These are phyloP conservation scores for Boletellus ananiceps DNA, from an alignment of 768 basidiomycete genomes.

Conservation along the genomic window DNA sequence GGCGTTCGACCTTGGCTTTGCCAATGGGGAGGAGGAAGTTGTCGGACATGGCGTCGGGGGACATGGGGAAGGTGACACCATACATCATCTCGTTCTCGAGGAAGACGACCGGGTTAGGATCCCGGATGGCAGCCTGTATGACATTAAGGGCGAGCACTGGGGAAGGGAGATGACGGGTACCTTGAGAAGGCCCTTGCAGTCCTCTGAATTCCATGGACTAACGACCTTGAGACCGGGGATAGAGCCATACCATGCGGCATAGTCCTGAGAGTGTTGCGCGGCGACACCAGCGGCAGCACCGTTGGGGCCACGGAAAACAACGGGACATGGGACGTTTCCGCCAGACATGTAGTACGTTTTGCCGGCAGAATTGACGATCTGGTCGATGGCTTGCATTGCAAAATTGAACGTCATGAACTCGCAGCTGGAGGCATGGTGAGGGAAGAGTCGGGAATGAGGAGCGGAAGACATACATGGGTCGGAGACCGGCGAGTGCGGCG, in stretches of 20 bases:
- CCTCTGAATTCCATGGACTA: conserved; percentile 97
- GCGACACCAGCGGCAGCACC: conserved; percentile 96
- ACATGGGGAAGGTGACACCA: conserved; percentile 96
- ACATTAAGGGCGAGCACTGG: background rate
- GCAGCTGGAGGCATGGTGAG: conserved; percentile 51
- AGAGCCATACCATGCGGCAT: conserved; percentile 89
- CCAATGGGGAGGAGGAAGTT: conserved; percentile 95
- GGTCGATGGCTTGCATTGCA: conserved; percentile 99
- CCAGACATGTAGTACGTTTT: conserved; percentile 99
- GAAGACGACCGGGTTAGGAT: conserved; percentile 98
- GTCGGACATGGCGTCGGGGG: conserved; percentile 90
- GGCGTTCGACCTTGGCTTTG: conserved; percentile 93
- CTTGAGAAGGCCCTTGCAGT: conserved; percentile 98
- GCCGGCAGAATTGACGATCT: conserved; percentile 99
- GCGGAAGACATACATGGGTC: conserved; percentile 66
- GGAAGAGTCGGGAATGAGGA: background rate
- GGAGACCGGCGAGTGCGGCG: conserved; percentile 88
- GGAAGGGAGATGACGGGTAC: conserved; percentile 36
- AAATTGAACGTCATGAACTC: conserved; percentile 99
- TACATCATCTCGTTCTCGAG: conserved; percentile 99
- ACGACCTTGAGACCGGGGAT: conserved; percentile 97
- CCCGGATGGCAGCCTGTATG: conserved; percentile 85
- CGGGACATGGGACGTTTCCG: conserved; percentile 95
- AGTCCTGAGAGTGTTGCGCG: conserved; percentile 98
- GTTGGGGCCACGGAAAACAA: conserved; percentile 99